phyloP scores from a whole-genome alignment of 108 stramenopile species.

The Cylindrotheca closterium region DNA sequence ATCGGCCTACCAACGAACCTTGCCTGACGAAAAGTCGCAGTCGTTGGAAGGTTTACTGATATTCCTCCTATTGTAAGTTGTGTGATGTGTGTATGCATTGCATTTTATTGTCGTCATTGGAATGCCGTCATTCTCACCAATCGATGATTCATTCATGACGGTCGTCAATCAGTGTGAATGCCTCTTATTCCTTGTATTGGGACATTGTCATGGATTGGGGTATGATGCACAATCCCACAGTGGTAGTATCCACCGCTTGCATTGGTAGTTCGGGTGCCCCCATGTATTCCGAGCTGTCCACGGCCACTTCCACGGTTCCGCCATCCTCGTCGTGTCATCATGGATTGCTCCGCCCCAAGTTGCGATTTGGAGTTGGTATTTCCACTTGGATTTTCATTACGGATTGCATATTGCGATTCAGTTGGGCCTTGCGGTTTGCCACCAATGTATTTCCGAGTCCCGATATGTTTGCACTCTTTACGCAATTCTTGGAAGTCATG shows the following conservation, averaged over 20 bases:
- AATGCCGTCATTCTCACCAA: background rate
- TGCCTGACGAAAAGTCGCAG: conserved; percentile 37
- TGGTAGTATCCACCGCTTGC: conserved; percentile 47
- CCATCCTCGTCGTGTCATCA: conserved; percentile 29
- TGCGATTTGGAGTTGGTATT: conserved; percentile 71
- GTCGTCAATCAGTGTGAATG: conserved; percentile 43
- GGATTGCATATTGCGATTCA: conserved; percentile 68
- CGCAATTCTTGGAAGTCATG: conserved; percentile 53
- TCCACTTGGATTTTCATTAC: conserved; percentile 55
- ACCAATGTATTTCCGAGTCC: conserved; percentile 50
- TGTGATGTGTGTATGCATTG: background rate
- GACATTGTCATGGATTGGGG: conserved; percentile 89
- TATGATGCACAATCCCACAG: conserved; percentile 73
- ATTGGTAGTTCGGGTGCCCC: conserved; percentile 6
- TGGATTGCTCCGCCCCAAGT: conserved; percentile 56
- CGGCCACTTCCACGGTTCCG: background rate
- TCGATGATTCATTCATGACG: background rate
- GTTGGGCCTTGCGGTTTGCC: conserved; percentile 70
- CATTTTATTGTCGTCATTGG: background rate
- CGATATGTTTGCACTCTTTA: conserved; percentile 74
- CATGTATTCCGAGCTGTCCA: background rate
- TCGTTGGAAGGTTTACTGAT: conserved; percentile 52
- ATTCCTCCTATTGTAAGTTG: conserved; percentile 54
- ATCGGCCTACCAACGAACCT: conserved; percentile 76
- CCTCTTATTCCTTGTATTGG: conserved; percentile 77